Conservation (phyloP, 2,329 filamentous ascomycete genomes). For the Cadophora gregata region DNA sequence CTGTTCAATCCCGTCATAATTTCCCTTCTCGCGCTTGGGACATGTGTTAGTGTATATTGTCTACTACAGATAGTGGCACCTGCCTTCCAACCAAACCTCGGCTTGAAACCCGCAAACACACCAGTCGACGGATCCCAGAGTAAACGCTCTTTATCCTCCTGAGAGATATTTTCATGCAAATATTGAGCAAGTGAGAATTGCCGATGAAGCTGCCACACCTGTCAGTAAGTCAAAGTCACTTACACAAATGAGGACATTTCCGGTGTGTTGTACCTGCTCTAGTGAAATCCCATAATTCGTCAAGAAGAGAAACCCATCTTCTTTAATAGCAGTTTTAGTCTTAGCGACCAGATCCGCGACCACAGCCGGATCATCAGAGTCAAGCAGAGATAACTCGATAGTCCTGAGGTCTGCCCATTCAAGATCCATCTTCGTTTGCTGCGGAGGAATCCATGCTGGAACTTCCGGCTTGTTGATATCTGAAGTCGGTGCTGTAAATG, state of each 20-base stretch:
- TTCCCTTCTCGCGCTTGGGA: constrained; percentile 49
- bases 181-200: constrained; percentile 58
- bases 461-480: constrained; percentile 51
- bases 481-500: constrained; percentile 49
- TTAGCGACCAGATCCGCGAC: constrained; percentile 52
- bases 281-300: constrained; percentile 59
- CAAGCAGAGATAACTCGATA: constrained; percentile 52
- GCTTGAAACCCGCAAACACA: constrained; percentile 58
- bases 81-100: constrained; percentile 46
- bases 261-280: constrained; percentile 46
- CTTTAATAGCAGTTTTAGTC: constrained; percentile 50
- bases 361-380: constrained; percentile 50
- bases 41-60: background rate
- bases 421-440: constrained; percentile 51
- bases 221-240: background rate
- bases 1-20: constrained; percentile 57
- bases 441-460: constrained; percentile 51
- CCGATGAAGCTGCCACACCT: constrained; percentile 46
- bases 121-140: constrained; percentile 55
- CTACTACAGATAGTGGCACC: background rate
- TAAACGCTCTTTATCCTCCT: constrained; percentile 55
- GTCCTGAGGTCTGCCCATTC: constrained; percentile 51
- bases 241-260: too few species aligned
- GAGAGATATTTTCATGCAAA: constrained; percentile 54
- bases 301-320: constrained; percentile 54